Percentiles rank a stretch among this genome's conserved stretches.
Evolutionary conservation across 1,284 basidiomycete species (phyloP).

Genomic region (Rhodotorula sp.): DNA sequence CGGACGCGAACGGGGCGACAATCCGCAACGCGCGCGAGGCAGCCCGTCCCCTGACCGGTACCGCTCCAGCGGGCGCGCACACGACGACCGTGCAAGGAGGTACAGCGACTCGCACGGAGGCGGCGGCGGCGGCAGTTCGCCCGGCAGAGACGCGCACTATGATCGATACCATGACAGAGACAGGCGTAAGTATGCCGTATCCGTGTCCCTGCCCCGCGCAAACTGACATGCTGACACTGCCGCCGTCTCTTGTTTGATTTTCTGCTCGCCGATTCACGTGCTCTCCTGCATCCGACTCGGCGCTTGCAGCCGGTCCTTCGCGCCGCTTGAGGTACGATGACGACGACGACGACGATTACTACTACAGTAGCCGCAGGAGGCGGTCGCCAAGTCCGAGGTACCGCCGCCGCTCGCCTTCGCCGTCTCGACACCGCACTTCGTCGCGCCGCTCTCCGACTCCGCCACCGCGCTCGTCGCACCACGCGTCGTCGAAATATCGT

Average conservation of each 20-base stretch:
- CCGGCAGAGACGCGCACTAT: not conserved
- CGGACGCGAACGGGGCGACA: not conserved
- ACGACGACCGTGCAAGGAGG: not conserved
- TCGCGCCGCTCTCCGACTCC: not conserved
- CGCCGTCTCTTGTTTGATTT: not conserved
- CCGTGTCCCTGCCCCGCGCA: not conserved
- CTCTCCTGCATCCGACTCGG: not conserved
- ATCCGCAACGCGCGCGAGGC: not conserved
- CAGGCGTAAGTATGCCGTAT: not conserved
- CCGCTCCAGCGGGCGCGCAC: not conserved
- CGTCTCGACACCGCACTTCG: constrained; percentile 1
- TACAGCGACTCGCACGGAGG: not conserved
- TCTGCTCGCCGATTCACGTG: not conserved
- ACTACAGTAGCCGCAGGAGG: not conserved
- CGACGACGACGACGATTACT: constrained; percentile 7
- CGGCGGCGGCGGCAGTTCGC: not conserved
- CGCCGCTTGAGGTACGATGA: not conserved
- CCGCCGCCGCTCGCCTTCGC: constrained; percentile 13
- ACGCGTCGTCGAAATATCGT: not conserved
- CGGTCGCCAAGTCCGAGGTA: constrained; percentile 1
- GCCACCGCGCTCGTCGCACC: not conserved
- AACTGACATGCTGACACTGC: not conserved
- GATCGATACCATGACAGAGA: constrained; percentile 1
- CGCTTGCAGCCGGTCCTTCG: not conserved
- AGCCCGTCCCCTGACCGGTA: not conserved